A percentile compares a stretch with the other conserved stretches of the same genome.
Conservation (phyloP, 2,329 filamentous ascomycete species). For the Zalaria obscura region DNA sequence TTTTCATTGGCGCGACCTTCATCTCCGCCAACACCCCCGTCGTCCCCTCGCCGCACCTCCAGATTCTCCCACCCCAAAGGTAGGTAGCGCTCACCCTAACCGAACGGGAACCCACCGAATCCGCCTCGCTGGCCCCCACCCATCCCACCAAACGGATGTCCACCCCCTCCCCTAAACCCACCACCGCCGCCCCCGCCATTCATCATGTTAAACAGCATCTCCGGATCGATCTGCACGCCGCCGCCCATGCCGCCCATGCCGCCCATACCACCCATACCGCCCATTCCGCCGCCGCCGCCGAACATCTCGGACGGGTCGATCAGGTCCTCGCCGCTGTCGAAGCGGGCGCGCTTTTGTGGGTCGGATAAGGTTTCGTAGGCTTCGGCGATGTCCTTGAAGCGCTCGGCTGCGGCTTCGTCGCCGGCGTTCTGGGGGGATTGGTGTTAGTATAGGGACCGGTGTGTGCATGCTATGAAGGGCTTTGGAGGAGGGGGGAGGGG, state of each 20-base stretch:
- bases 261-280: conserved; percentile 29
- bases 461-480: neutral
- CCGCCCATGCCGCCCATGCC: conserved; percentile 22
- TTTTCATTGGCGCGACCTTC: too few relatives aligned
- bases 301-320: conserved; percentile 76
- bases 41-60: too few relatives aligned
- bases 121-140: too few relatives aligned
- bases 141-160: conserved; percentile 4
- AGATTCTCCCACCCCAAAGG: too few relatives aligned
- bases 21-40: too few relatives aligned
- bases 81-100: too few relatives aligned
- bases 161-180: conserved; percentile 16
- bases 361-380: conserved; percentile 94
- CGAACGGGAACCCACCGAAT: too few relatives aligned
- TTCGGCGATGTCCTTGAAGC: conserved; percentile 97
- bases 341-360: conserved; percentile 79
- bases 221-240: conserved; percentile 49
- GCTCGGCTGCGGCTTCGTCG: conserved; percentile 68
- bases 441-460: neutral
- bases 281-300: conserved; percentile 41
- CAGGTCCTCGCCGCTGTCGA: conserved; percentile 86
- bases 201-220: conserved; percentile 77
- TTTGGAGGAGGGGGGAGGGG: neutral
- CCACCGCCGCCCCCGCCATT: conserved; percentile 42
- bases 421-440: conserved; percentile 51